These are phyloP conservation scores for Tylopilus subfusipes DNA, from an alignment of 768 basidiomycete genomes.

Conservation along the genomic window DNA sequence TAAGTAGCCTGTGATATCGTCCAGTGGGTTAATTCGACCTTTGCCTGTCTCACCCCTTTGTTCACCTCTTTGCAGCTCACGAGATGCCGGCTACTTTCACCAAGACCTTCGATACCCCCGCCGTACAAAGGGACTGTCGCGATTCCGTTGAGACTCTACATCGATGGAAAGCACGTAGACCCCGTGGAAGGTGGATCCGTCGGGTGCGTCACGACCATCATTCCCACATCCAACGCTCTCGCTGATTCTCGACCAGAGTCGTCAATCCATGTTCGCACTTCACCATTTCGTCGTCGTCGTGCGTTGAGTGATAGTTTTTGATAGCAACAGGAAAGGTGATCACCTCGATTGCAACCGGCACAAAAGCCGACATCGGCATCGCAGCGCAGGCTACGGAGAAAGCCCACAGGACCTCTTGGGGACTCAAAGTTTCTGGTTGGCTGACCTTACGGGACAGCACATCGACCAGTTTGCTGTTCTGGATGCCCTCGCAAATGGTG, in stretches of 20 bases:
- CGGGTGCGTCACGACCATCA: conserved; percentile 44
- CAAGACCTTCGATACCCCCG: conserved; percentile 51
- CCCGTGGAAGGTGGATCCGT: conserved; percentile 52
- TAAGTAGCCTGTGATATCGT: neutral
- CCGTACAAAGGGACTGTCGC: conserved; percentile 55
- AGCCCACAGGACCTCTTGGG: conserved; percentile 8
- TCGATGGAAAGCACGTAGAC: conserved; percentile 51
- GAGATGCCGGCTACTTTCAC: conserved; percentile 39
- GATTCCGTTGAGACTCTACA: conserved; percentile 66
- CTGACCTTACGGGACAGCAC: conserved; percentile 8
- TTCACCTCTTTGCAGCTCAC: neutral
- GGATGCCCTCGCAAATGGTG: conserved; percentile 6
- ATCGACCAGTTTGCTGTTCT: conserved; percentile 8
- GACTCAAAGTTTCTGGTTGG: conserved; percentile 6
- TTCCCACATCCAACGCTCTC: neutral
- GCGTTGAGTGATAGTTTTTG: conserved; percentile 19
- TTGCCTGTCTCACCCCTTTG: neutral
- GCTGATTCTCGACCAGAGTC: conserved; percentile 37
- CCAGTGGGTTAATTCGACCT: neutral
- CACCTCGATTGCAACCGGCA: conserved; percentile 8
- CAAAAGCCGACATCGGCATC: conserved; percentile 7
- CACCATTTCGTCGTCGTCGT: neutral
- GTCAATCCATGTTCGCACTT: conserved; percentile 47
- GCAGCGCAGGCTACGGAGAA: conserved; percentile 2
- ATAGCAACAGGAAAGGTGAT: conserved; percentile 7